A percentile compares a stretch with the other conserved stretches of the same genome.
Conservation (phyloP, 768 basidiomycete species). For the Sporobolomyces phaffii region DNA sequence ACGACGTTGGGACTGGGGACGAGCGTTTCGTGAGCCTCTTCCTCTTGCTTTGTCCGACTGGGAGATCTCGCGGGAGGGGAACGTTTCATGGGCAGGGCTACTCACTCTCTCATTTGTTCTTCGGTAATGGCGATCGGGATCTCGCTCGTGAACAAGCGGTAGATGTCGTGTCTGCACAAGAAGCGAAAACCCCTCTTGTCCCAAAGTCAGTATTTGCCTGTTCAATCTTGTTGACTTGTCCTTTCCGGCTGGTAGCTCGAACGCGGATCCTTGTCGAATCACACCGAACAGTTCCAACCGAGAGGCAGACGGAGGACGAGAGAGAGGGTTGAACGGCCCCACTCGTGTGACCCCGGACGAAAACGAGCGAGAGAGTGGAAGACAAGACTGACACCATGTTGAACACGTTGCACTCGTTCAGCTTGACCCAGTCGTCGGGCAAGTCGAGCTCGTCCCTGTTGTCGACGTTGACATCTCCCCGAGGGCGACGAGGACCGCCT, state of each 20-base stretch:
- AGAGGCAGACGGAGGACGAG: no score
- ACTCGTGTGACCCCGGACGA: not conserved
- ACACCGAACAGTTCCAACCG: no score
- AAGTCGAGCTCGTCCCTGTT: not conserved
- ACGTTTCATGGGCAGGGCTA: no score
- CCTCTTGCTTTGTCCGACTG: no score
- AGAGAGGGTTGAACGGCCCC: no score
- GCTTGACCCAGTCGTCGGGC: slow-evolving; percentile 14
- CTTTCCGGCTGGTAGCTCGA: no score
- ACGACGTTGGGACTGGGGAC: slow-evolving; percentile 9
- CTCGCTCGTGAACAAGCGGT: slow-evolving; percentile 9
- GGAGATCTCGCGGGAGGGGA: not conserved
- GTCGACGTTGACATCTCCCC: not conserved
- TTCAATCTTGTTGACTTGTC: no score
- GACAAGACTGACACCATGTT: slow-evolving; percentile 7
- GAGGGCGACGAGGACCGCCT: not conserved
- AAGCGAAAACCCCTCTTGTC: no score
- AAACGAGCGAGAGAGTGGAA: not conserved
- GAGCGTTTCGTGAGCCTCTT: not conserved
- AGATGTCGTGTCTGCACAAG: slow-evolving; percentile 16
- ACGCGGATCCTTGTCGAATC: no score
- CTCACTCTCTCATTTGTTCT: slow-evolving; percentile 28
- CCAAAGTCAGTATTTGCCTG: no score
- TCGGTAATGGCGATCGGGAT: slow-evolving; percentile 26
- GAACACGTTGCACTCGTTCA: slow-evolving; percentile 20